A percentile compares a stretch with the other conserved stretches of the same genome.
Conservation (phyloP, 2,329 filamentous ascomycete genomes). For the Colletotrichum sp. region DNA sequence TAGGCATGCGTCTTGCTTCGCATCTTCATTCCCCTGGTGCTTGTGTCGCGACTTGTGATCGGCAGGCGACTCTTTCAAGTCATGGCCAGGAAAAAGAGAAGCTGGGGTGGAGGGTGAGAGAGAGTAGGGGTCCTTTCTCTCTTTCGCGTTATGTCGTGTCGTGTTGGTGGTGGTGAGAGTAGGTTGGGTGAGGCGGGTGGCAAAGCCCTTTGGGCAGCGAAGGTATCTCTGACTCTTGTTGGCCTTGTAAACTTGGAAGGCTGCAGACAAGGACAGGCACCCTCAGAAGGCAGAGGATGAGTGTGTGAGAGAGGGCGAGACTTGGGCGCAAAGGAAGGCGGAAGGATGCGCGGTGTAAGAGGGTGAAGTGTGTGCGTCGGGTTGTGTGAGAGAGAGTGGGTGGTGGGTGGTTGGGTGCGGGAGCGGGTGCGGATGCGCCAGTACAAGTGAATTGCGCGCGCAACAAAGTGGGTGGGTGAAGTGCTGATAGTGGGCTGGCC, state of each 20-base stretch:
- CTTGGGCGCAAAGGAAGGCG: conserved; percentile 2
- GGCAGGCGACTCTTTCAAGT: conserved; percentile 16
- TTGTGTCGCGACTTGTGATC: conserved; percentile 18
- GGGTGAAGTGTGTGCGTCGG: conserved; percentile 9
- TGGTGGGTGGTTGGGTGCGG: conserved; percentile 9
- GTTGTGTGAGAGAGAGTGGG: neutral
- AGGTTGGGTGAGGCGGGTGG: conserved; percentile 10
- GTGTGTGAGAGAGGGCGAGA: neutral
- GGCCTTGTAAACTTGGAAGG: conserved; percentile 1
- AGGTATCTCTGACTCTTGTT: neutral
- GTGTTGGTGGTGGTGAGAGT: neutral
- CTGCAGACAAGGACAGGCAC: neutral
- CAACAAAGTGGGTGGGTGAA: neutral
- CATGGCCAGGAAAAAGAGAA: neutral
- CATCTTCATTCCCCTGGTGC: conserved; percentile 18
- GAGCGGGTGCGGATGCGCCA: conserved; percentile 15
- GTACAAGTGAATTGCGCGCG: conserved; percentile 9
- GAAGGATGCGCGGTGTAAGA: conserved; percentile 9
- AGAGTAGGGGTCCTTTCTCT: neutral
- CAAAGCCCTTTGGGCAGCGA: neutral
- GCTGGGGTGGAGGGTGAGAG: neutral
- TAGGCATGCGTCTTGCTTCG: conserved; percentile 18
- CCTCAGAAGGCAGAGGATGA: neutral
- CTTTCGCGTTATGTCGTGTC: neutral
- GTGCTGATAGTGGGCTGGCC: neutral